phyloP scores from a whole-genome alignment of 176 grass and related monocot genomes.

The Zea luxurians region DNA sequence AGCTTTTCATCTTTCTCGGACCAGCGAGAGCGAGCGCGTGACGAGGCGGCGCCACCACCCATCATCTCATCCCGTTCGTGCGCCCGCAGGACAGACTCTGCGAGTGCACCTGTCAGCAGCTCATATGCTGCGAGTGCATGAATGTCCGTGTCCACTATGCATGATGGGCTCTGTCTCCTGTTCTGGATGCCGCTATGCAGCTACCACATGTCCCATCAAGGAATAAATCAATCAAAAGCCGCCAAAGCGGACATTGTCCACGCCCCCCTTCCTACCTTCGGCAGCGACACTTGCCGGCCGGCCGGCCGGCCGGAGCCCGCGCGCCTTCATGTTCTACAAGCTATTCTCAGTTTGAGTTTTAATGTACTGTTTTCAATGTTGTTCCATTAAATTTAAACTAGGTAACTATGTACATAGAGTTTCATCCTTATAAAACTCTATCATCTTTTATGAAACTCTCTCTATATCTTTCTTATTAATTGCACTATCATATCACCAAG shows the following conservation, averaged over 20 bases:
- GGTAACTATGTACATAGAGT: too few relatives aligned
- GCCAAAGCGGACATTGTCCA: constrained; percentile 5
- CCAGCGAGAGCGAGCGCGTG: background rate
- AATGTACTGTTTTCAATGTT: too few relatives aligned
- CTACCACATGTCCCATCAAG: background rate
- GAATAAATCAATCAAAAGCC: background rate
- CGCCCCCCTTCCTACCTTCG: constrained; percentile 27
- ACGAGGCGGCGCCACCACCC: constrained; percentile 31
- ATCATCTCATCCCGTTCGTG: background rate
- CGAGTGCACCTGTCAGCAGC: background rate
- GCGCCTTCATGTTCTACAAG: background rate
- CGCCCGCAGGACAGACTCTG: background rate
- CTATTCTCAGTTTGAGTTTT: too few relatives aligned
- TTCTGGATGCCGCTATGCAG: background rate
- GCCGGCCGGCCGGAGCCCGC: background rate
- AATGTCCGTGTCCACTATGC: background rate
- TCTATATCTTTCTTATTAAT: too few relatives aligned
- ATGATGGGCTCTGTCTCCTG: background rate
- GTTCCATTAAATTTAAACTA: too few relatives aligned
- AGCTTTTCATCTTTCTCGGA: constrained; percentile 17
- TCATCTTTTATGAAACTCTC: too few relatives aligned
- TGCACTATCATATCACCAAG: too few relatives aligned
- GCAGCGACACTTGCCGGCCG: constrained; percentile 4
- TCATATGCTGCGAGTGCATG: constrained; percentile 1
- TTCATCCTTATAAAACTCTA: too few relatives aligned